Percentiles rank a stretch among this genome's conserved stretches.
Conservation (phyloP, 1,284 basidiomycete genomes). For the Marasmius fiardii region DNA sequence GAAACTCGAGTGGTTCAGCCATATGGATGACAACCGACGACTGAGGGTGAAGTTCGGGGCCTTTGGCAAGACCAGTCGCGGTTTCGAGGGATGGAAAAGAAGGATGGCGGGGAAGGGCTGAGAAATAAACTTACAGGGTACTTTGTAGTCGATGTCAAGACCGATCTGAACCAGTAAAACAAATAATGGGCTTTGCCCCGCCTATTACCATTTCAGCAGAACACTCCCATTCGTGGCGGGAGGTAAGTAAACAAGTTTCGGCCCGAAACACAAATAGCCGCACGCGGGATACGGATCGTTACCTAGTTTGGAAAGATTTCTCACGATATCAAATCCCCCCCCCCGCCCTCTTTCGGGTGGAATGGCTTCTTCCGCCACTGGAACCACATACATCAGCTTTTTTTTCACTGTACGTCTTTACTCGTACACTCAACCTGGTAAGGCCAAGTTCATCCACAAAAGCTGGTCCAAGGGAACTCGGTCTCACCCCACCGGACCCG, state of each 20-base stretch:
- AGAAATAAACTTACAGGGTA: neutral
- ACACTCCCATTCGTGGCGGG: neutral
- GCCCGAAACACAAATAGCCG: neutral
- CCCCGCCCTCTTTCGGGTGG: too few relatives aligned
- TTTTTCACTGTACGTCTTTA: too few relatives aligned
- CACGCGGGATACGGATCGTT: too few relatives aligned
- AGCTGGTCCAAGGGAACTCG: too few relatives aligned
- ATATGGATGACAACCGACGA: neutral
- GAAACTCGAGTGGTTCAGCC: constrained; percentile 1
- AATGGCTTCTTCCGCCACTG: too few relatives aligned
- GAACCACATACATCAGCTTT: too few relatives aligned
- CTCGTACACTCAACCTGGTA: too few relatives aligned
- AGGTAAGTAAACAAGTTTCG: neutral
- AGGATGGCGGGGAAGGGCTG: neutral
- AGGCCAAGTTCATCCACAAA: too few relatives aligned
- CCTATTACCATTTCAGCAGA: neutral
- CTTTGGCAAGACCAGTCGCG: neutral
- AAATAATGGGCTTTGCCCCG: neutral
- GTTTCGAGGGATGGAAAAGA: neutral
- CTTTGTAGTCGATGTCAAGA: neutral
- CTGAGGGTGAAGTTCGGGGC: too few relatives aligned
- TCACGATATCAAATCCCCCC: too few relatives aligned
- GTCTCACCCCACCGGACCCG: too few relatives aligned
- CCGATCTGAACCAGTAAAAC: neutral
- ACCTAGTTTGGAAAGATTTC: too few relatives aligned